These are phyloP conservation scores for Fusarium heterosporum DNA, from an alignment of 2,329 filamentous ascomycete species.

Conservation along the genomic window DNA sequence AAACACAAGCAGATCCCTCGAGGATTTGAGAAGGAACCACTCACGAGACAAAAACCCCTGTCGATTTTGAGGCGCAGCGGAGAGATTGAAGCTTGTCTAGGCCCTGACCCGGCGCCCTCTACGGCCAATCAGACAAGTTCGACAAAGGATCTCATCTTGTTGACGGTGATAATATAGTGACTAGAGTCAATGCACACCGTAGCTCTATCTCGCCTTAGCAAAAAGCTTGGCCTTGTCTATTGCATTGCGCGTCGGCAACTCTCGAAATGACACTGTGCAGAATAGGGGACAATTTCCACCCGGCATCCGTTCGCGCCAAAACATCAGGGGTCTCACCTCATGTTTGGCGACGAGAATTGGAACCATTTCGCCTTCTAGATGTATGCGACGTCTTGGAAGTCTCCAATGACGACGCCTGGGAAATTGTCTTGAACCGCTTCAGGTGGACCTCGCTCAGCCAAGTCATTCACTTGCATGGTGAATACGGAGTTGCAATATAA, in stretches of 20 bases:
- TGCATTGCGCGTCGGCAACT: conserved; percentile 18
- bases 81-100: conserved; percentile 46
- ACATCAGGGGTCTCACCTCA: conserved; percentile 33
- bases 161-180: conserved; percentile 44
- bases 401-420: conserved; percentile 33
- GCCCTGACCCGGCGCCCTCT: conserved; percentile 20
- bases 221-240: conserved; percentile 12
- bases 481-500: conserved; percentile 15
- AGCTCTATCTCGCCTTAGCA: conserved; percentile 17
- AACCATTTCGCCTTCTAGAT: conserved; percentile 29
- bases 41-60: conserved; percentile 25
- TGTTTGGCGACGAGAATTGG: conserved; percentile 12
- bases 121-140: conserved; percentile 37
- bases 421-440: conserved; percentile 38
- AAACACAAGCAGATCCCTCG: conserved; percentile 23
- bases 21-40: conserved; percentile 20
- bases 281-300: conserved; percentile 49
- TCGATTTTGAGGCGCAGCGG: conserved; percentile 41
- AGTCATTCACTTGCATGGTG: conserved; percentile 22
- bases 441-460: conserved; percentile 15
- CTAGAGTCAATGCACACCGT: conserved; percentile 36
- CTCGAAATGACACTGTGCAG: conserved; percentile 35
- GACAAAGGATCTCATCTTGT: conserved; percentile 43
- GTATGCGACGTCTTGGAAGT: conserved; percentile 33
- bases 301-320: conserved; percentile 37